Evolutionary conservation across 306 rosid genomes (phyloP).

Genomic region (Lablab purpureus): DNA sequence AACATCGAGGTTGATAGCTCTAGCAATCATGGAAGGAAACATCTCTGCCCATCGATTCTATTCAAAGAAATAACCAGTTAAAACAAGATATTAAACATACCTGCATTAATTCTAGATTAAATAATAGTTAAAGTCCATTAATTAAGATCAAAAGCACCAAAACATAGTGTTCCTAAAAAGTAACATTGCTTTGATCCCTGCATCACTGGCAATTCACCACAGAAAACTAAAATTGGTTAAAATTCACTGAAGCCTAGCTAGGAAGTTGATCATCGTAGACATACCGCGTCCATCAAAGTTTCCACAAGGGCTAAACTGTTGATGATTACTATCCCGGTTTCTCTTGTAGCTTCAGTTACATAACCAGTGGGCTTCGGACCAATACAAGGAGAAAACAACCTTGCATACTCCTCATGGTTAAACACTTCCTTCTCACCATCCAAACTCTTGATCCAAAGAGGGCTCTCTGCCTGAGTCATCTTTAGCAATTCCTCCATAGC

Average conservation of each 20-base stretch:
- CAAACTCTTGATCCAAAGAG: slow-evolving; percentile 76
- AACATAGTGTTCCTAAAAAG: background rate
- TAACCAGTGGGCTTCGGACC: slow-evolving; percentile 60
- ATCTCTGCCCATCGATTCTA: slow-evolving; percentile 88
- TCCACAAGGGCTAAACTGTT: slow-evolving; percentile 83
- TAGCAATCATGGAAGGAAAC: slow-evolving; percentile 81
- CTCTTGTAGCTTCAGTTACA: slow-evolving; percentile 84
- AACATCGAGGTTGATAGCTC: slow-evolving; percentile 66
- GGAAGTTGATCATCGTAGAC: slow-evolving; percentile 43
- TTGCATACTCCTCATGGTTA: slow-evolving; percentile 74
- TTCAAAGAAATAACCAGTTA: slow-evolving; percentile 40
- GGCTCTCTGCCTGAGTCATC: slow-evolving; percentile 73
- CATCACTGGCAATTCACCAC: background rate
- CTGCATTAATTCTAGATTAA: slow-evolving; percentile 27
- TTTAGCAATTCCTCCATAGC: slow-evolving; percentile 89
- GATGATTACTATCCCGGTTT: slow-evolving; percentile 64
- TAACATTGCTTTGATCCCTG: slow-evolving; percentile 5
- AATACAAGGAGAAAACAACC: slow-evolving; percentile 66
- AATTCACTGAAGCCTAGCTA: background rate
- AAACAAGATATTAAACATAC: slow-evolving; percentile 29
- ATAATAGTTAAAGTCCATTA: background rate
- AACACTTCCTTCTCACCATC: slow-evolving; percentile 70
- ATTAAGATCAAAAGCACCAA: background rate
- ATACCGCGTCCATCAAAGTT: slow-evolving; percentile 84
- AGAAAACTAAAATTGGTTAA: background rate